These are phyloP conservation scores for Tuber microsphaerosporum DNA, from an alignment of 495 filamentous ascomycete genomes.

Conservation along the genomic window DNA sequence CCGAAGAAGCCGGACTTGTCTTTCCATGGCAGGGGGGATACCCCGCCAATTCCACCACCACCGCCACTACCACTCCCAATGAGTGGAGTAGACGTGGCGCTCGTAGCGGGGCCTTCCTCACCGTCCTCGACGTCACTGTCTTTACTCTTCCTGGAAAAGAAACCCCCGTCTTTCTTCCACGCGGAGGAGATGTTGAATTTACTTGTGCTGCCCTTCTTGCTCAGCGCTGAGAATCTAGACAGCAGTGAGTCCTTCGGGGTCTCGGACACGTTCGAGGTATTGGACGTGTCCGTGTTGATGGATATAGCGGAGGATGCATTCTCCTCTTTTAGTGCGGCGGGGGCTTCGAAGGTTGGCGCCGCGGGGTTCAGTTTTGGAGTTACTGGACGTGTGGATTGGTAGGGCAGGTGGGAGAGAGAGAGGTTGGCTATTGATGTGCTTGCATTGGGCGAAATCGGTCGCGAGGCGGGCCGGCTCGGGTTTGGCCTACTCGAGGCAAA, in stretches of 20 bases:
- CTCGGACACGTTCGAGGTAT: constrained; percentile 18
- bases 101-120: constrained; percentile 10
- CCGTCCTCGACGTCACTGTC: constrained; percentile 17
- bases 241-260: constrained; percentile 33
- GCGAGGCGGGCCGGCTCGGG: constrained; percentile 19
- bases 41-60: neutral
- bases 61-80: constrained; percentile 9
- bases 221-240: constrained; percentile 29
- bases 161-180: constrained; percentile 38
- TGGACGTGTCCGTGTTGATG: constrained; percentile 34
- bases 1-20: constrained; percentile 38
- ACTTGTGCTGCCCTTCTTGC: constrained; percentile 32
- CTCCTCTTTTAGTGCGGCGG: constrained; percentile 1
- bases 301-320: constrained; percentile 8
- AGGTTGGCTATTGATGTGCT: constrained; percentile 22
- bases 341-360: constrained; percentile 38
- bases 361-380: constrained; percentile 40
- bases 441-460: constrained; percentile 27
- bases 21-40: constrained; percentile 29
- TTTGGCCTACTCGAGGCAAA: constrained; percentile 16
- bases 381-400: constrained; percentile 12
- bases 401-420: constrained; percentile 4
- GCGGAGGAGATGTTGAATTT: constrained; percentile 39
- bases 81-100: constrained; percentile 7
- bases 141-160: constrained; percentile 25